Evolutionary conservation across 148 eudicot genomes (phyloP).

Genomic region (Chenopodium suecicum): DNA sequence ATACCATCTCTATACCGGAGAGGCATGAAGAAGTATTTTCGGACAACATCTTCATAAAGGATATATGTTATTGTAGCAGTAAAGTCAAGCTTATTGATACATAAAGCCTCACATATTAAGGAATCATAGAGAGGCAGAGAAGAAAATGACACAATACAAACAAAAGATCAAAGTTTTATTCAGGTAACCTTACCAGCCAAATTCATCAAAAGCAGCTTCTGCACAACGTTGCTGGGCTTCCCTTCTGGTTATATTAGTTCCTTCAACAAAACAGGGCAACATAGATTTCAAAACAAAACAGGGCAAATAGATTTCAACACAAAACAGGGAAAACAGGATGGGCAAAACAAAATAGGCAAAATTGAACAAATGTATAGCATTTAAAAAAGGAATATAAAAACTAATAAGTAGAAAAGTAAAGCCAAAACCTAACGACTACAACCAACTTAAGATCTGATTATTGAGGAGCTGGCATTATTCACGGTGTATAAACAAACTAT

Average conservation of each 20-base stretch:
- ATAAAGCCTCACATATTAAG: background rate
- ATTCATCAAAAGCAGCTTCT: constrained; percentile 74
- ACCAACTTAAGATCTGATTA: too few relatives aligned
- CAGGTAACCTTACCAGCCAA: constrained; percentile 51
- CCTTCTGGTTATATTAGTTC: constrained; percentile 73
- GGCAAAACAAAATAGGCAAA: too few relatives aligned
- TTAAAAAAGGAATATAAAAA: too few relatives aligned
- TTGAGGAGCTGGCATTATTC: too few relatives aligned
- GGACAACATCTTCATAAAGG: background rate
- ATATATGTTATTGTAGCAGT: background rate
- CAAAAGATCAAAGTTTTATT: background rate
- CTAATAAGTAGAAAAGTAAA: too few relatives aligned
- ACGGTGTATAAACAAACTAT: too few relatives aligned
- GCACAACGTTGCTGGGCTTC: constrained; percentile 94
- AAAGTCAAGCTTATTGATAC: background rate
- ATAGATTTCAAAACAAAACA: too few relatives aligned
- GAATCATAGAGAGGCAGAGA: background rate
- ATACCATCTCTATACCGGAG: too few relatives aligned
- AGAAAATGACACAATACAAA: background rate
- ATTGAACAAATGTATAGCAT: too few relatives aligned
- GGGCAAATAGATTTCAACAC: too few relatives aligned
- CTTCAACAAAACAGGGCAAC: constrained; percentile 43
- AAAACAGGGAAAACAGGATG: too few relatives aligned
- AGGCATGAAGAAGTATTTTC: background rate
- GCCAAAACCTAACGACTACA: too few relatives aligned